Base-by-base conservation (phyloP, 139 green algal species). In the Pleodorina starrii region DNA sequence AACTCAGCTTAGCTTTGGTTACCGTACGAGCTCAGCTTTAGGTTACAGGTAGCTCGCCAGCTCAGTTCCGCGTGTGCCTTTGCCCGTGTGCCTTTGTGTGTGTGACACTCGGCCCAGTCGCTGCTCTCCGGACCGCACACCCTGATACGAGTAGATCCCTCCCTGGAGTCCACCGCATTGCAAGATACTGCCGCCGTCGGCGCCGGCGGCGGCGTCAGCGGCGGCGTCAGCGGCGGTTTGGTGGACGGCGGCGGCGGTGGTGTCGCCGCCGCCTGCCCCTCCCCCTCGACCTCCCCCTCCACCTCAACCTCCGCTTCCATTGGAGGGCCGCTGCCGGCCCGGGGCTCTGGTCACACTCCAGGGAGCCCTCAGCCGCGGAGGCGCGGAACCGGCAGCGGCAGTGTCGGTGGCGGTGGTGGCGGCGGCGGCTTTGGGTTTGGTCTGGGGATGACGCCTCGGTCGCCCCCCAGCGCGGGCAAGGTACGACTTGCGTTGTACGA, bases 41-140 rank as follows among this genome's bases (percentile, higher is more conserved):
- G n/a, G n/a, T n/a, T n/a, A n/a, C n/a, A n/a, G n/a, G n/a, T n/a
- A n/a, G n/a, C n/a, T n/a, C n/a, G n/a, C n/a, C n/a, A n/a, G n/a
- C n/a, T n/a, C n/a, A n/a, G n/a, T n/a, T n/a, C n/a, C n/a, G n/a
- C n/a, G n/a, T n/a, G n/a, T n/a, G n/a, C n/a, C n/a, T n/a, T n/a
- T n/a, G n/a, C n/a, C n/a, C n/a, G n/a, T n/a, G n/a, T n/a, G n/a
- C n/a, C n/a, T n/a, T n/a, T n/a, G n/a, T n/a, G n/a, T n/a, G n/a
- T n/a, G n/a, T n/a, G n/a, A n/a, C n/a, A n/a, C n/a, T n/a, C n/a
- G n/a, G n/a, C n/a, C 25, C 54, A 92, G 84, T 43, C 32, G 0
- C 84, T 95, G 17, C n/a, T 91, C 27, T 77, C 44, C n/a, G 93
- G 93, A 23, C 87, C 91, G 0, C 94, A 96, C 89, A 96, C 92